Conservation (phyloP, 2,329 filamentous ascomycete species). For the Cercospora sesami region DNA sequence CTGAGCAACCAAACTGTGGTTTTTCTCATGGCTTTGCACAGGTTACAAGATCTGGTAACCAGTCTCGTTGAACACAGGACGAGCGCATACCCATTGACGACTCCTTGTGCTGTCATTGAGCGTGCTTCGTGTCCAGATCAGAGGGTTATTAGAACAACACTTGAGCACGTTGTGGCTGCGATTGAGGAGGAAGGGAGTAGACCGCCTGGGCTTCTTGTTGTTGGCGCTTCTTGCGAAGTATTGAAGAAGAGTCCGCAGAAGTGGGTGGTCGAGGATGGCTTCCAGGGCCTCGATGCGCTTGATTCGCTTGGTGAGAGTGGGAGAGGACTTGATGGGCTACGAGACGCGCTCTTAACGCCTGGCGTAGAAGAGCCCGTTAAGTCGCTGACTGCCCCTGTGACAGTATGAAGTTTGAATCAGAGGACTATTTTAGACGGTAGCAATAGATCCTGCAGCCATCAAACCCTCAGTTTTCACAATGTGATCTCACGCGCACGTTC, state of each 20-base stretch:
- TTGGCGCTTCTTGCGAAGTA: constrained; percentile 80
- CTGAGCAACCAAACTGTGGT: constrained; percentile 78
- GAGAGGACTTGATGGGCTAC: constrained; percentile 34
- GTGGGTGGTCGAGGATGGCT: constrained; percentile 88
- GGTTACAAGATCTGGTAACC: constrained; percentile 70
- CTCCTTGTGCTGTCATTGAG: constrained; percentile 90
- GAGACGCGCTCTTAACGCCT: constrained; percentile 34
- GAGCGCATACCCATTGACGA: constrained; percentile 57
- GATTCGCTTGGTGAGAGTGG: constrained; percentile 37
- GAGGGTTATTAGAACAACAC: constrained; percentile 82
- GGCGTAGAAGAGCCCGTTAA: constrained; percentile 19
- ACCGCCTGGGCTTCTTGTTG: constrained; percentile 83
- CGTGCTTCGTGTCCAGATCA: constrained; percentile 93
- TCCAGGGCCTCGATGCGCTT: constrained; percentile 66
- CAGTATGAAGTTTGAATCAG: not conserved
- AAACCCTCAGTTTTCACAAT: too few relatives aligned
- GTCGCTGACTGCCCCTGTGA: constrained; percentile 5
- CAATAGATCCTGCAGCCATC: not conserved
- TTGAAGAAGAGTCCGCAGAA: constrained; percentile 63
- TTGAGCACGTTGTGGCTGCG: constrained; percentile 75
- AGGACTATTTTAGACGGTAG: not conserved
- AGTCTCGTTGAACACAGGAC: constrained; percentile 60
- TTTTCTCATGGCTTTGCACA: constrained; percentile 92
- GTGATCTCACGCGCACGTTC: too few relatives aligned
- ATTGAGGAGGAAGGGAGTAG: constrained; percentile 86